Evolutionary conservation across 208 protist species (phyloP), one percentile per base, ranked within the genome.

Genomic region (Herpetomonas samuelpessoai): DNA sequence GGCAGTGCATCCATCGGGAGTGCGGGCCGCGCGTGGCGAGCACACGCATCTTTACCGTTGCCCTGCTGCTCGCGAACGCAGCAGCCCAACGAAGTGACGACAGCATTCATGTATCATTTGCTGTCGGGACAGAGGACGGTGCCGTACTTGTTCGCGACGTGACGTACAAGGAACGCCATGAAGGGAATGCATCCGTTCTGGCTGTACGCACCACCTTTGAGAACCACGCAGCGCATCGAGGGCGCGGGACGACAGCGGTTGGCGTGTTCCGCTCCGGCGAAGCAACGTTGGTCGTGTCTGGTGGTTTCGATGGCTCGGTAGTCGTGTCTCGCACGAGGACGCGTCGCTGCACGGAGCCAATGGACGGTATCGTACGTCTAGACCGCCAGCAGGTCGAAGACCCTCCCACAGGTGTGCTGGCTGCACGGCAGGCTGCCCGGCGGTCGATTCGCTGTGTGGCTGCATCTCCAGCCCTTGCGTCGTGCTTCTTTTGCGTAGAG

Each of bases 41-140:
- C 0, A 62, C 72, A 38, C 88, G 88, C 54, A 56, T 95, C 18
- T 92, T 95, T 65, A 84, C 88, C 53, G 72, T 83, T 0, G 67
- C 66, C 0, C 57, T 92, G 19, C 4, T 48, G 44, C 10, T 31
- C 21, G n/a, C 55, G 27, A 44, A 3, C 2, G 29, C 30, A 16
- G 26, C 41, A 31, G 14, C 14, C 21, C 16, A 48, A 22, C 14
- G 49, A 3, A 22, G 54, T 31, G 30, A 45, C 25, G 44, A 2
- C 10, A 19, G 2, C n/a, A 1, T 59, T 24, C 26, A 76, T 54
- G 25, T 70, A 27, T 48, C 41, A 18, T 41, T 41, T 30, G 80
- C 75, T 9, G 71, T 71, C 2, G 86, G 71, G 1, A 54, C 75
- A 10, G 86, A 91, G 46, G 83, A 93, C 46, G 83, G 83, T 4